A percentile compares a stretch with the other conserved stretches of the same genome.
These are phyloP conservation scores for Ogataea ganodermae DNA, from an alignment of 805 yeast species.

Conservation along the genomic window DNA sequence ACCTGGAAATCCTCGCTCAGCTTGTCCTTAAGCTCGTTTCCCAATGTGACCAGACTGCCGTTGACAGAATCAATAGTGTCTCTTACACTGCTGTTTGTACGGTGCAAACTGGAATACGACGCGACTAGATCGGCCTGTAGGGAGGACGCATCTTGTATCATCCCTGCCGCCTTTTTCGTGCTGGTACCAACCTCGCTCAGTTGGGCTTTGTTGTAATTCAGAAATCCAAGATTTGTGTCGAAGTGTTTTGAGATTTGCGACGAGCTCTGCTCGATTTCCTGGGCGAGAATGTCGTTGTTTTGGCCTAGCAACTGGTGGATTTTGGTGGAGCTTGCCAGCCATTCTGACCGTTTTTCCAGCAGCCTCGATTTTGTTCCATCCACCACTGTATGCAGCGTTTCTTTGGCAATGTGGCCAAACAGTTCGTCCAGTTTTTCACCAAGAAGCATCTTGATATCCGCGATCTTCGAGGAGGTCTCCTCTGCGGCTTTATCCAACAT, in stretches of 20 bases:
- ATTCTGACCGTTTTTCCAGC: slow-evolving; percentile 6
- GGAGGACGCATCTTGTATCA: background rate
- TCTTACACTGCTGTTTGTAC: slow-evolving; percentile 3
- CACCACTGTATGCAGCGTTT: slow-evolving; percentile 11
- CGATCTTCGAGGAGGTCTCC: slow-evolving; percentile 9
- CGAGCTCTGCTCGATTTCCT: slow-evolving; percentile 5
- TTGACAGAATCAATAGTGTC: slow-evolving; percentile 8
- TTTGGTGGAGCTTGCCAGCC: slow-evolving; percentile 8
- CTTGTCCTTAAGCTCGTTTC: slow-evolving; percentile 4
- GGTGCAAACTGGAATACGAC: slow-evolving; percentile 8
- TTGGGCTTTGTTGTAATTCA: slow-evolving; percentile 19
- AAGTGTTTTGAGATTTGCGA: slow-evolving; percentile 12
- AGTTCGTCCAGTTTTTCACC: slow-evolving; percentile 11
- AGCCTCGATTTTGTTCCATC: slow-evolving; percentile 13
- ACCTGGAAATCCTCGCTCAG: background rate
- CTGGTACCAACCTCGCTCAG: slow-evolving; percentile 8
- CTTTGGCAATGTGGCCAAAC: slow-evolving; percentile 11
- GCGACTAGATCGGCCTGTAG: slow-evolving; percentile 8
- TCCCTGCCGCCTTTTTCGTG: background rate
- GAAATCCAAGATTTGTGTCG: slow-evolving; percentile 18
- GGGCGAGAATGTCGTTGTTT: background rate
- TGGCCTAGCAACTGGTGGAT: slow-evolving; percentile 1
- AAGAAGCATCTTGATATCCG: slow-evolving; percentile 11
- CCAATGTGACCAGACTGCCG: slow-evolving; percentile 6
- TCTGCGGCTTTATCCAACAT: slow-evolving; percentile 3